Base-by-base conservation (phyloP, 208 protist species). In the Lotmaria passim region DNA sequence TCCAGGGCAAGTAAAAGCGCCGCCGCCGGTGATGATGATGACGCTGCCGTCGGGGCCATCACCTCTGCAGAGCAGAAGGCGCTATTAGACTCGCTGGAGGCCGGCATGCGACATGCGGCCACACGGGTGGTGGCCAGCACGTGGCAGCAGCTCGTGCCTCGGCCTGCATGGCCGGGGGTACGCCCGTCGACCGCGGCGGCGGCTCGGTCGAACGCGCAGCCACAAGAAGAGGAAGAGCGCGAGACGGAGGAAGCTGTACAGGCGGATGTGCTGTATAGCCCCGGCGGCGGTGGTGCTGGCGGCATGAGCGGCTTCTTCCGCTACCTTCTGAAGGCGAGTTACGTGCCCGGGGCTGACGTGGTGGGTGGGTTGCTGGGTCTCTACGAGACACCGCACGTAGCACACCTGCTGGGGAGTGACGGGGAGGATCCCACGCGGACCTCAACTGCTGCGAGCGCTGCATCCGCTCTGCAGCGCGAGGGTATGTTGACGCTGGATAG, bases 301-400 rank as follows among this genome's bases (percentile, higher is more conserved):
- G 89, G 89, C n/a, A 94, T 92, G 83, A 87, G 83, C 43, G 86
- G 89, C 15, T 90, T 91, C 51, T 91, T 92, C 38, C 76, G 78
- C 19, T 86, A 83, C 38, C 17, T 94, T 0, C 66, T 92, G 31
- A 30, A 51, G n/a, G 83, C 86, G 3, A 38, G 52, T 24, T 91
- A 77, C 44, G 69, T 85, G 56, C 66, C 78, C 1, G 89, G 89
- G 14, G 73, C 89, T 0, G 89, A 94, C 57, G 60, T 81, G 56
- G 86, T 92, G 7, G 83, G 77, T 21, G 80, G 67, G 38, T 62
- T 90, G 23, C 65, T 88, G 10, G 73, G 66, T 2, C 51, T 90
- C 19, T 69, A 71, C 17, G 64, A 70, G 14, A 73, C 58, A 3
- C 56, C 46, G 28, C 34, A 21, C 31, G 63, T 67, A 3, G 36